These are phyloP conservation scores for Penicillium janthinellum DNA, from an alignment of 2,329 filamentous ascomycete species.

Conservation along the genomic window DNA sequence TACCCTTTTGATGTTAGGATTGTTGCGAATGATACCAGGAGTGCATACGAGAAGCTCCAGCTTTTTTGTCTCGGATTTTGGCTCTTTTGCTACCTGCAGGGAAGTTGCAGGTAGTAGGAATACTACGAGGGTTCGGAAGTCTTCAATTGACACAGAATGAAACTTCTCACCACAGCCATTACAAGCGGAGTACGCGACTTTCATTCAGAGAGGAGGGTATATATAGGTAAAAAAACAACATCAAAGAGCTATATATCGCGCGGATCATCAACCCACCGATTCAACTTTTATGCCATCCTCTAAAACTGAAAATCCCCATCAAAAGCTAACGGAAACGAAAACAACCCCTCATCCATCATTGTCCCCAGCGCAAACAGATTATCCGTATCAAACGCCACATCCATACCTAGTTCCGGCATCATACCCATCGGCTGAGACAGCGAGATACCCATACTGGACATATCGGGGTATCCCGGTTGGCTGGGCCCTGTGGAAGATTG, in stretches of 20 bases:
- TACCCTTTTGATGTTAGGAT: background rate
- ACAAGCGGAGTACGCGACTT: too few species aligned
- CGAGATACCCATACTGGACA: constrained; percentile 19
- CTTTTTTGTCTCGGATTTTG: background rate
- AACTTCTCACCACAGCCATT: too few species aligned
- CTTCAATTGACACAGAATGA: too few species aligned
- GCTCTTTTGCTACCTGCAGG: background rate
- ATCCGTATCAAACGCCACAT: constrained; percentile 31
- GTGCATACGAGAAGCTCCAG: background rate
- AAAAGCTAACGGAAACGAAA: constrained; percentile 29
- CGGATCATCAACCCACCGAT: background rate
- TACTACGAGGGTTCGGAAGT: too few species aligned
- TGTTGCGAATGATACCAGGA: constrained; percentile 8
- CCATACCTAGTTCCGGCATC: constrained; percentile 30
- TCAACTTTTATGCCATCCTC: background rate
- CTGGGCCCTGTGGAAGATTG: background rate
- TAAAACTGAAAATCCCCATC: constrained; percentile 30
- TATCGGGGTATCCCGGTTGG: constrained; percentile 20
- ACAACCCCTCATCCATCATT: constrained; percentile 38
- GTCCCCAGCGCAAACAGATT: constrained; percentile 34
- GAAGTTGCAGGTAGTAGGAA: too few species aligned
- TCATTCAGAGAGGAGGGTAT: background rate
- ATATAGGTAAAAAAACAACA: background rate
- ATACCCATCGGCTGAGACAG: constrained; percentile 26
- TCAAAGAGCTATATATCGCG: background rate